phyloP scores from a whole-genome alignment of 306 rosid species.

The Quillaja saponaria region DNA sequence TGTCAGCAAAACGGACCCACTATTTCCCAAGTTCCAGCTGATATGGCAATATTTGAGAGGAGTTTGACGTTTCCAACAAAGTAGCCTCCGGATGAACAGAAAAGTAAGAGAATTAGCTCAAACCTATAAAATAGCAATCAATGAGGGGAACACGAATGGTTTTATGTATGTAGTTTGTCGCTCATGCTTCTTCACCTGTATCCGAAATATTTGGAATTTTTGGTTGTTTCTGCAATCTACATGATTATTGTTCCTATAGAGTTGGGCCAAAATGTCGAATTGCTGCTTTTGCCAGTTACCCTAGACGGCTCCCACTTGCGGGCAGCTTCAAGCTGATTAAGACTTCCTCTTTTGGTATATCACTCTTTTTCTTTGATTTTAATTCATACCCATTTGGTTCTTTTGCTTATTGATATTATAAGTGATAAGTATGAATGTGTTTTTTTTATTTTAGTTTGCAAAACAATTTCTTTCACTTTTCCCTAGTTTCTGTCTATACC shows the following conservation, averaged over 20 bases:
- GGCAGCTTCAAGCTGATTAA: slow-evolving; percentile 24
- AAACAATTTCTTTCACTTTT: background rate
- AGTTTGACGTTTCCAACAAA: background rate
- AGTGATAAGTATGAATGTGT: background rate
- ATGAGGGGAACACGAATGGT: background rate
- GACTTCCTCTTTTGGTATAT: slow-evolving; percentile 34
- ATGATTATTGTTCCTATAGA: background rate
- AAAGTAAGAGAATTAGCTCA: too few species aligned
- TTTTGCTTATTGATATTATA: background rate
- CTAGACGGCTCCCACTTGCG: slow-evolving; percentile 15
- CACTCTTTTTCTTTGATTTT: slow-evolving; percentile 14
- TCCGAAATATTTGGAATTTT: slow-evolving; percentile 8
- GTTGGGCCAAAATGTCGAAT: slow-evolving; percentile 34
- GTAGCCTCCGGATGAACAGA: background rate
- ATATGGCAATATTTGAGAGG: too few species aligned
- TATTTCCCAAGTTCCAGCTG: too few species aligned
- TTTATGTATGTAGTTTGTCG: background rate
- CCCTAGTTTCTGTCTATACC: background rate
- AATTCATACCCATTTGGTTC: slow-evolving; percentile 1
- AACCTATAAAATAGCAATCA: background rate
- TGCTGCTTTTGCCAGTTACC: slow-evolving; percentile 47
- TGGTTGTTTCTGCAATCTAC: background rate
- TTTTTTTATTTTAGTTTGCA: background rate
- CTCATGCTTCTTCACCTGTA: slow-evolving; percentile 10
- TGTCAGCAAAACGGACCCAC: too few species aligned